Base-by-base conservation (phyloP, 148 eudicot species). In the Limonium bicolor region DNA sequence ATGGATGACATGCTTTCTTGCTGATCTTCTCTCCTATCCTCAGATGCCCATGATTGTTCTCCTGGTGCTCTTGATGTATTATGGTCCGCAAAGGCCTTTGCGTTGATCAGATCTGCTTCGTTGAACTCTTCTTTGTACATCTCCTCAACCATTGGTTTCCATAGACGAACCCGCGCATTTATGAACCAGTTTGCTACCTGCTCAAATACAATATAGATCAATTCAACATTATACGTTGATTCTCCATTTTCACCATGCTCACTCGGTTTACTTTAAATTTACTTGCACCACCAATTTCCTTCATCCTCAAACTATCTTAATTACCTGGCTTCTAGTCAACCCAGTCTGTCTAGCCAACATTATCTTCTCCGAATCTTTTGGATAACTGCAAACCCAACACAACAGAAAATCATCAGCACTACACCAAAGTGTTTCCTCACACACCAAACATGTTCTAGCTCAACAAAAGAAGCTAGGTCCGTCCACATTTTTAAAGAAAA, bases 121-220 rank as follows among this genome's bases (percentile, higher is more conserved):
- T 79, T 77, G 12, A 88, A 83, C 56, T 88, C 96, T 51, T 88
- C 94, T 56, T 88, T 88, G 72, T 88, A 77, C 92, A 88, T 88
- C 35, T 88, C 96, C 60, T 88, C 96, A 36, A 88, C 79, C 96
- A 88, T 88, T 27, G 96, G 96, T 50, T 90, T 90, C 97, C 94
- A 83, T 10, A 90, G 87, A 27, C 95, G 93, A 36, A 84, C 97
- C 35, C 97, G 70, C 28, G 97, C 97, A 54, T 90, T 84, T 26
- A 90, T 80, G 56, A 90, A 90, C 97, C 95, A 83, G 57, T 90
- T 90, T 27, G 94, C 94, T 27, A 88, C 92, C 96, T 88, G 70
- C 27, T 36, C n/a, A n/a, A n/a, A n/a, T n/a, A n/a, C n/a, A n/a
- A n/a, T n/a, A n/a, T n/a, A n/a, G n/a, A n/a, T n/a, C n/a, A n/a